Evolutionary conservation across 2,329 filamentous ascomycete genomes (phyloP), one percentile per base, ranked within the genome.

Genomic region (Aspergillus awamori): DNA sequence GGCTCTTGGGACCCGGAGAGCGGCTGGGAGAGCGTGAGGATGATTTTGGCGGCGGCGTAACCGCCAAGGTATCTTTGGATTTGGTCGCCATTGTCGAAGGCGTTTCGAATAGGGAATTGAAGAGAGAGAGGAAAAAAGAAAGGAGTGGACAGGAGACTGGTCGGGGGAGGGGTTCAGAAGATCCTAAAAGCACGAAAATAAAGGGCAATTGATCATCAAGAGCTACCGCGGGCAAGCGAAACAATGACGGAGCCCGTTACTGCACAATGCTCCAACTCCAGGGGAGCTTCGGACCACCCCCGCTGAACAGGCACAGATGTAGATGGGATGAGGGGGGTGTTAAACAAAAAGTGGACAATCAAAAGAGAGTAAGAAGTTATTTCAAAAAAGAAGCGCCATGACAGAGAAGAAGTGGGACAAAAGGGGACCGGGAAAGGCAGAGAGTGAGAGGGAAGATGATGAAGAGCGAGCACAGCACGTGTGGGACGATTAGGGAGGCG

Each of bases 1-100:
- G 69, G 59, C 70, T 74, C 68, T 76, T 77, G 15, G 76, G 72
- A 24, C 67, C 74, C 11, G 77, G 77, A 8, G 77, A 79, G 60
- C 75, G 76, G 67, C 74, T 76, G 48, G 71, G 72, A 54, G 76
- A 77, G 62, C 77, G 74, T 28, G 71, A 69, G 22, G 71, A 70
- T 33, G 69, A 69, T 36, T 71, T 71, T 22, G 72, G 67, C 36
- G 73, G 70, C 52, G 76, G 72, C 65, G 71, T 74, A 41, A 78
- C 76, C 51, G 71, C 72, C 62, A 79, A 62, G 53, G 73, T 73
- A 57, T 76, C 72, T 64, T 74, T 74, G 47, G 71, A 65, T 67
- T 69, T 71, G 53, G 69, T 68, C 41, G 68, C 63, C 74, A 75
- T 76, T 57, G 36, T 47, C 36, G 47, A 47, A 41, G 39, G 53